A percentile compares a stretch with the other conserved stretches of the same genome.
Conservation (phyloP, 1,139 yeast species). For the Zhuliangozyma parablackwelliae region DNA sequence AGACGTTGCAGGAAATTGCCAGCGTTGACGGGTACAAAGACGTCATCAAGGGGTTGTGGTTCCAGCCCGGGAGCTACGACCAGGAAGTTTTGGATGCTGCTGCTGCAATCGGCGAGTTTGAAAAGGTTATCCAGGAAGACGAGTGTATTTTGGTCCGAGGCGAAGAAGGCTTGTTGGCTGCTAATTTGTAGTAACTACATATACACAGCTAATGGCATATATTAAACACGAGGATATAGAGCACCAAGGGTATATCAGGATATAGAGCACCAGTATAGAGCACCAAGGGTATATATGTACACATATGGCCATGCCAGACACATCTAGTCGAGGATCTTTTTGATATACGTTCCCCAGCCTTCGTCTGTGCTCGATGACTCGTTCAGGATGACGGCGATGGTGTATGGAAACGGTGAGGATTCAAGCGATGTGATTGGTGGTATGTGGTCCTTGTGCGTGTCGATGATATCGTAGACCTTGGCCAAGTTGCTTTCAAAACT, state of each 20-base stretch:
- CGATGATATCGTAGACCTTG: conserved; percentile 48
- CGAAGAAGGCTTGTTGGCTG: conserved; percentile 44
- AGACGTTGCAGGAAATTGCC: conserved; percentile 42
- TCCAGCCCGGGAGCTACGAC: conserved; percentile 78
- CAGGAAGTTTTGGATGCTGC: conserved; percentile 44
- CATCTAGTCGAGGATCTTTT: conserved; percentile 35
- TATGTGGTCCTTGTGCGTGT: conserved; percentile 57
- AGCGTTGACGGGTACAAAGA: conserved; percentile 23
- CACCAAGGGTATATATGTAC: background rate
- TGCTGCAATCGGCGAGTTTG: conserved; percentile 34
- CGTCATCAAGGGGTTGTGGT: conserved; percentile 63
- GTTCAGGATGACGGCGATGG: conserved; percentile 9
- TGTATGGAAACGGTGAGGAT: conserved; percentile 63
- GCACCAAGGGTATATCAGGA: no score
- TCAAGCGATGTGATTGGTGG: conserved; percentile 73
- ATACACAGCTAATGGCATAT: no score
- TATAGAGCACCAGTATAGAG: no score
- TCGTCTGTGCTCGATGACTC: conserved; percentile 17
- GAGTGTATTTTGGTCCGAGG: conserved; percentile 72
- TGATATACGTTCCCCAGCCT: conserved; percentile 48
- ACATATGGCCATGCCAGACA: background rate
- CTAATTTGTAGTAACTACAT: conserved; percentile 20
- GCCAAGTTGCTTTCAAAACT: conserved; percentile 43
- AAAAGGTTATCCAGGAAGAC: conserved; percentile 51
- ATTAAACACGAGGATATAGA: no score